These are phyloP conservation scores for Populus trichocarpa DNA, from an alignment of 441 rosid genomes.

Conservation along the genomic window DNA sequence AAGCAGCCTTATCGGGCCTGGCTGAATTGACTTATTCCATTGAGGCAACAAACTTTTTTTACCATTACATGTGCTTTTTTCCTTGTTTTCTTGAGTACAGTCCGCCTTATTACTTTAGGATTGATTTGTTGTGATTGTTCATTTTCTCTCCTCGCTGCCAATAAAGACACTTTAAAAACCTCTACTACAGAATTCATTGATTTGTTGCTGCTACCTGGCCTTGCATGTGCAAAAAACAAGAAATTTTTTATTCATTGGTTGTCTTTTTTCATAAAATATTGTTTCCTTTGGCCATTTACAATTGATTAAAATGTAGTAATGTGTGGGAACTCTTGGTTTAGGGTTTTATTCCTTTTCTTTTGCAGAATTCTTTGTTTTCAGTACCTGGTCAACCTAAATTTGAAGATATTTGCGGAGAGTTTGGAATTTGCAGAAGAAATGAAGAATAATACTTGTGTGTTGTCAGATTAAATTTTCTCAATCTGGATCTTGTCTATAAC, in stretches of 20 bases:
- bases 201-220: not conserved
- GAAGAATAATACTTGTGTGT: slow-evolving; percentile 7
- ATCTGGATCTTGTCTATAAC: slow-evolving; percentile 7
- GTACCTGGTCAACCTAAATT: slow-evolving; percentile 5
- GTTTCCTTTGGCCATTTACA: not conserved
- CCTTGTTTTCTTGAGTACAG: not conserved
- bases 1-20: not conserved
- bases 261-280: not conserved
- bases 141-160: not conserved
- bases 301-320: not conserved
- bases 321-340: slow-evolving; percentile 3
- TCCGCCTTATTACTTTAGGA: not conserved
- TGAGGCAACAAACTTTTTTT: not conserved
- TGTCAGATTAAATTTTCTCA: not conserved
- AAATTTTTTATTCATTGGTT: not conserved
- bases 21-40: not conserved
- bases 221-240: not conserved
- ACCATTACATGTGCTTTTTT: not conserved
- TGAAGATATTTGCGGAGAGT: slow-evolving; percentile 8
- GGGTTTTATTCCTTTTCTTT: slow-evolving; percentile 8
- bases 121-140: not conserved
- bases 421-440: slow-evolving; percentile 8
- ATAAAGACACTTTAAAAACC: not conserved
- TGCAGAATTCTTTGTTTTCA: slow-evolving; percentile 23
- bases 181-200: not conserved